Evolutionary conservation across 139 green algal species (phyloP), one percentile per base, ranked within the genome.

Genomic region (Tetradesmus obliquus): DNA sequence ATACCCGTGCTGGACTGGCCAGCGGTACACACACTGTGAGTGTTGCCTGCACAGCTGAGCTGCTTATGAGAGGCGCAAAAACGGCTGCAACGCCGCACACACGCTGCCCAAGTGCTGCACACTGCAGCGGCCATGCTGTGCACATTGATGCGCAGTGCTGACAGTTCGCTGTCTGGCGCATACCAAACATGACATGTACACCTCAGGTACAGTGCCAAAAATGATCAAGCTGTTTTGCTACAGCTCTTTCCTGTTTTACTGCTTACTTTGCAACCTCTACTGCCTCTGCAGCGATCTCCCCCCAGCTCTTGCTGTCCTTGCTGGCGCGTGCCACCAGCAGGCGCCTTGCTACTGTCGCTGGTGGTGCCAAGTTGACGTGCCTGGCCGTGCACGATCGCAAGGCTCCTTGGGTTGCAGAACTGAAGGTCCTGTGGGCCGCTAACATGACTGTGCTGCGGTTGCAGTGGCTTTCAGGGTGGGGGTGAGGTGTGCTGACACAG

Each of bases 211-310:
- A 45, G 32, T 45, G 32, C 32, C 32, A 45, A 45, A 45, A 0
- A 45, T 45, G 32, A 45, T 45, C 32, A 45, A 45, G 32, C 32
- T 45, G 32, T 45, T 45, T 45, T 45, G 32, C 32, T 45, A 45
- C 32, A 45, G 32, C 32, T 45, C 32, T 45, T 45, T 45, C 32
- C 32, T 9, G 8, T 13, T 9, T 7, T 66, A 66, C 8, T 9
- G 66, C 86, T 90, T 24, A 90, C 88, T 90, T 92, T 15, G 79
- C 88, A 2, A 94, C 88, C 3, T 83, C 80, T 3, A 54, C 84
- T 17, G 90, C 90, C 6, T 93, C 93, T 69, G 81, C 60, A 20
- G 82, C 51, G 20, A 92, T 92, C 20, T 95, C 93, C 45, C 79
- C 80, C 93, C 93, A 94, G 9, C 76, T 91, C 81, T 93, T 95